These are phyloP conservation scores for Carpinus viminea DNA, from an alignment of 306 rosid species.

Conservation along the genomic window DNA sequence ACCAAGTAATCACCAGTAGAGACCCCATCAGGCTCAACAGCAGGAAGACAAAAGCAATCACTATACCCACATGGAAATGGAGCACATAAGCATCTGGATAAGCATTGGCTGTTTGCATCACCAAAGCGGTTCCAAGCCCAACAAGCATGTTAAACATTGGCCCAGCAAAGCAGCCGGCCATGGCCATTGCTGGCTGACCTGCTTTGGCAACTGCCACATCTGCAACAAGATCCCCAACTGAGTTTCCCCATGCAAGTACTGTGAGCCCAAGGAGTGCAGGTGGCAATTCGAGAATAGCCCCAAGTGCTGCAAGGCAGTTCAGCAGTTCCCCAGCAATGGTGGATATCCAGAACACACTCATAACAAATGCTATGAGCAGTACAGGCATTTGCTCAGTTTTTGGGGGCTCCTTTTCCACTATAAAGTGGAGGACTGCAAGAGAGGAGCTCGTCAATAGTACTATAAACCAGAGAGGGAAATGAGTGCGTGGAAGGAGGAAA, in stretches of 20 bases:
- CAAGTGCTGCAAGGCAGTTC: conserved; percentile 82
- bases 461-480: conserved; percentile 82
- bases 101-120: conserved; percentile 65
- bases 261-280: conserved; percentile 84
- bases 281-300: conserved; percentile 67
- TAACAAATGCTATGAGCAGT: conserved; percentile 74
- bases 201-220: conserved; percentile 96
- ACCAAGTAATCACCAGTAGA: conserved; percentile 81
- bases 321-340: conserved; percentile 84
- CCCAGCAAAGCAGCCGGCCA: conserved; percentile 98
- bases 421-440: conserved; percentile 74
- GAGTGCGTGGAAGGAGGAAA: conserved; percentile 80
- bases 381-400: conserved; percentile 75
- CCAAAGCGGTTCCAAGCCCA: conserved; percentile 91
- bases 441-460: conserved; percentile 68
- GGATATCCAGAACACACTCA: conserved; percentile 98
- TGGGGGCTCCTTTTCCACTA: conserved; percentile 78
- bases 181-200: conserved; percentile 94
- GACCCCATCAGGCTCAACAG: conserved; percentile 95
- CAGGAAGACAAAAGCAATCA: conserved; percentile 83
- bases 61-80: conserved; percentile 75
- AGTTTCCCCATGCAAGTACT: conserved; percentile 98
- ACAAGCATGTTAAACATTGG: conserved; percentile 99
- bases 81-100: conserved; percentile 82
- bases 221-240: conserved; percentile 95